Evolutionary conservation across 192 early-diverging fungal species (phyloP).

Genomic region (Powellomyces hirtus): DNA sequence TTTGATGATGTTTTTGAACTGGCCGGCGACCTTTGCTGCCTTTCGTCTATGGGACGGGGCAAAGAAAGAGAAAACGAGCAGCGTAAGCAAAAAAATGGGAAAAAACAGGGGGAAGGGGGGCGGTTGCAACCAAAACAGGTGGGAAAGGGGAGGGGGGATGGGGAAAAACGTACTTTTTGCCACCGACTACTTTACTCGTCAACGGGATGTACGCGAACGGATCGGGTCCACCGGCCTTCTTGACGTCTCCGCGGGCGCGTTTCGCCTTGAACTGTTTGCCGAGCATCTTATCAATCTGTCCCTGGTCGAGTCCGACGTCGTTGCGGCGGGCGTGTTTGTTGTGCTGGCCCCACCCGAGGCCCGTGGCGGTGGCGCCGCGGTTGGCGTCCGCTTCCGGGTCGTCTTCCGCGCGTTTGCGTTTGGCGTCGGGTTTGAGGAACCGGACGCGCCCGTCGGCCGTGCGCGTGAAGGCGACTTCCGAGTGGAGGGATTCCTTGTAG

Average conservation of each 20-base stretch:
- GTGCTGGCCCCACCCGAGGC: constrained; percentile 31
- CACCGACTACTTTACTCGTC: constrained; percentile 62
- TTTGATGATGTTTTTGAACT: constrained; percentile 47
- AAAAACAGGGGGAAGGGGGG: background rate
- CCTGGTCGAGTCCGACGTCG: constrained; percentile 20
- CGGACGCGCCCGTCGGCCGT: constrained; percentile 82
- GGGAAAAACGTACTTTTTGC: constrained; percentile 19
- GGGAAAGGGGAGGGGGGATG: background rate
- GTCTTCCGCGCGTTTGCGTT: constrained; percentile 49
- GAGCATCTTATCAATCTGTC: constrained; percentile 42
- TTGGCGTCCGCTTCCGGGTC: constrained; percentile 58
- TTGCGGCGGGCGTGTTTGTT: constrained; percentile 17
- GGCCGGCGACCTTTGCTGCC: constrained; percentile 37
- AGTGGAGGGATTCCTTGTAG: constrained; percentile 76
- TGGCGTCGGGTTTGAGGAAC: constrained; percentile 67
- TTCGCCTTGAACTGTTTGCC: constrained; percentile 80
- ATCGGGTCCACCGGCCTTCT: constrained; percentile 80
- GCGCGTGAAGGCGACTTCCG: constrained; percentile 83
- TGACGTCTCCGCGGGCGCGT: constrained; percentile 90
- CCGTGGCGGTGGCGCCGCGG: constrained; percentile 14
- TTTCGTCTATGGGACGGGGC: constrained; percentile 28
- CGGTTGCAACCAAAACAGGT: background rate
- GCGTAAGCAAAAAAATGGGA: background rate
- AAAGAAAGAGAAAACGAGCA: constrained; percentile 8
- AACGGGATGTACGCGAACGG: constrained; percentile 97